Evolutionary conservation across 192 early-diverging fungal species (phyloP), one percentile per base, ranked within the genome.

Genomic region (Coemansia sp.): DNA sequence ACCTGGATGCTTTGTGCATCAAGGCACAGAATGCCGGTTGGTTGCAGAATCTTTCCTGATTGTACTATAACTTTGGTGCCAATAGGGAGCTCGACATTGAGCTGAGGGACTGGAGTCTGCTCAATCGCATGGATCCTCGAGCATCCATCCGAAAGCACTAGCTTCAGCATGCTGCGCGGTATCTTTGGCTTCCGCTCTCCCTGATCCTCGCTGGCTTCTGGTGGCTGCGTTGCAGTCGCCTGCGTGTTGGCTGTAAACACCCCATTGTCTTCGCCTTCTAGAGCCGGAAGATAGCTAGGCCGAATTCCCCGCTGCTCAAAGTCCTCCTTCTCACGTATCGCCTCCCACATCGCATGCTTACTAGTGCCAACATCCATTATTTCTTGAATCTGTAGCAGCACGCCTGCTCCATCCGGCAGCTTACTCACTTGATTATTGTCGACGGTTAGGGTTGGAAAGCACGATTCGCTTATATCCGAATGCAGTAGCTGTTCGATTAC

Each of bases 271-370:
- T 63, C 57, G 11, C 31, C 38, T 4, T 28, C 23, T 4, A 57
- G 48, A 0, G 50, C 61, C 8, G 71, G 61, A 16, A 75, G 47
- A 40, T 75, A 75, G 50, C 72, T 75, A 5, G 72, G 72, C 20
- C 66, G 52, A 14, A 75, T 65, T 28, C 72, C 72, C 21, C 72
- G 61, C 58, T 65, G 65, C 47, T 68, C 65, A 61, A 59, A 77
- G 52, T 70, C 74, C 36, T 77, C 74, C 33, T 63, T 70, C 42
- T 70, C 74, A 31, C 56, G 58, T 49, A 66, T 51, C 16, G 68
- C 74, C 64, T 77, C 68, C 68, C 68, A 70, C 68, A 77, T 63
- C 7, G 63, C 53, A 47, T 65, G 61, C 53, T 67, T 70, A 59
- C 74, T 77, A 6, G 70, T 51, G 6, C 74, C 74, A 6, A 77